Evolutionary conservation across 1,139 yeast genomes (phyloP), one percentile per base, ranked within the genome.

Genomic region (Debaryomyces sp.): DNA sequence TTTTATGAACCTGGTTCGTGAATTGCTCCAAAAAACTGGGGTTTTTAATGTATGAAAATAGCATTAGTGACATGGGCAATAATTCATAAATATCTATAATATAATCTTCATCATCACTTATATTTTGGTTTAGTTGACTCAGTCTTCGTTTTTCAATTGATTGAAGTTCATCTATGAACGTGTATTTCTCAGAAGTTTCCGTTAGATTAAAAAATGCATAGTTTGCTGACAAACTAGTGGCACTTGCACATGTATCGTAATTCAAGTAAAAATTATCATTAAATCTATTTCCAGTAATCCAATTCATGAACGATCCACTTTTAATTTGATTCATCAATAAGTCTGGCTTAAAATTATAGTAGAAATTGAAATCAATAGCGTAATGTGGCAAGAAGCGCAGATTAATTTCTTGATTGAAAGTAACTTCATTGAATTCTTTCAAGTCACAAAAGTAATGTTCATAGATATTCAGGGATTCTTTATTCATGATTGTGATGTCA

Each of bases 241-340:
- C 52, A 17, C 50, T 29, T 3, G 49, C 54, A 6, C 53, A 52
- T 1, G 71, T 63, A 37, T 64, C 57, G 34, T 58, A 65, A 8
- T 50, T 54, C 17, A 63, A 46, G 51, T 70, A 70, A 36, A 60
- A 52, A 37, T 64, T 64, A 17, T 63, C 58, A 24, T 65, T 60
- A 37, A 68, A 62, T 23, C 60, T 53, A 47, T 68, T 70, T 0
- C 68, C 70, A 1, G 77, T 71, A 41, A 75, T 54, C 80, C 80
- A 75, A 43, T 66, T 67, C 47, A 74, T 62, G 43, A 75, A 71
- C 2, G 78, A 71, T n/a, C 64, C 58, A 51, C 60, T 68, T 51
- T 63, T 64, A 26, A 69, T 57, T 30, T 67, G 61, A 24, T 54
- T 54, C 22, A 59, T 50, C 33, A 71, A 52, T 34, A 73, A 55